Conservation (phyloP, 208 protist species). For the Wallacemonas sp. region DNA sequence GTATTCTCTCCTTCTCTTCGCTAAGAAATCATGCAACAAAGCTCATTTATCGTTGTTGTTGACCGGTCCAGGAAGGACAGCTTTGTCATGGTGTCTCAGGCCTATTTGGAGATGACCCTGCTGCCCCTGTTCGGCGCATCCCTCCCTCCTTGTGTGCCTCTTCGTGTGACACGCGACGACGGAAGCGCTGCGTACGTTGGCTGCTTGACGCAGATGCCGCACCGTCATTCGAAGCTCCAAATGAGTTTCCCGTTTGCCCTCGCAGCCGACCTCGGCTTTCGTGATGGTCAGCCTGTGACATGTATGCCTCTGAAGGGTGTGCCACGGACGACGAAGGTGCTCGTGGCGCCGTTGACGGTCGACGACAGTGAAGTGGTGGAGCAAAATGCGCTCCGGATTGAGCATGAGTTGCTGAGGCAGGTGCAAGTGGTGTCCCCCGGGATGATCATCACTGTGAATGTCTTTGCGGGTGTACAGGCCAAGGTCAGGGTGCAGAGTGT, state of each 20-base stretch:
- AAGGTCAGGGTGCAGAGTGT: constrained; percentile 67
- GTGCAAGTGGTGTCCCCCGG: constrained; percentile 80
- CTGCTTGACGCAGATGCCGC: constrained; percentile 55
- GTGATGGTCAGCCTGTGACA: constrained; percentile 52
- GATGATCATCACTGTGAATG: constrained; percentile 69
- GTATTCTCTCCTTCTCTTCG: neutral
- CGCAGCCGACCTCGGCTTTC: constrained; percentile 50
- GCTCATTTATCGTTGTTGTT: constrained; percentile 54
- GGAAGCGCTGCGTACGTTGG: constrained; percentile 61
- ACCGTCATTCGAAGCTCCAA: constrained; percentile 48
- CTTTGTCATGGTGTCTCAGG: constrained; percentile 63
- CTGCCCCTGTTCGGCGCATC: constrained; percentile 42
- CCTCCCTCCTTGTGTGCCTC: constrained; percentile 52
- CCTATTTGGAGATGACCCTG: constrained; percentile 49
- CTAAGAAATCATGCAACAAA: constrained; percentile 22
- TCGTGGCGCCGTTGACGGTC: constrained; percentile 80
- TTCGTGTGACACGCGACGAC: constrained; percentile 48
- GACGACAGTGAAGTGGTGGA: constrained; percentile 93
- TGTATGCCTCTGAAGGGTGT: constrained; percentile 46
- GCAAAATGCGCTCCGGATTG: constrained; percentile 83
- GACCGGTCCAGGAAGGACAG: constrained; percentile 57
- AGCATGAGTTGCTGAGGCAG: constrained; percentile 79
- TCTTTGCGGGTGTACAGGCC: constrained; percentile 67
- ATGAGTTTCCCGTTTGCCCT: constrained; percentile 58
- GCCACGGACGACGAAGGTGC: constrained; percentile 60